These are phyloP conservation scores for Aureobasidium sp. DNA, from an alignment of 2,329 filamentous ascomycete genomes.

Conservation along the genomic window DNA sequence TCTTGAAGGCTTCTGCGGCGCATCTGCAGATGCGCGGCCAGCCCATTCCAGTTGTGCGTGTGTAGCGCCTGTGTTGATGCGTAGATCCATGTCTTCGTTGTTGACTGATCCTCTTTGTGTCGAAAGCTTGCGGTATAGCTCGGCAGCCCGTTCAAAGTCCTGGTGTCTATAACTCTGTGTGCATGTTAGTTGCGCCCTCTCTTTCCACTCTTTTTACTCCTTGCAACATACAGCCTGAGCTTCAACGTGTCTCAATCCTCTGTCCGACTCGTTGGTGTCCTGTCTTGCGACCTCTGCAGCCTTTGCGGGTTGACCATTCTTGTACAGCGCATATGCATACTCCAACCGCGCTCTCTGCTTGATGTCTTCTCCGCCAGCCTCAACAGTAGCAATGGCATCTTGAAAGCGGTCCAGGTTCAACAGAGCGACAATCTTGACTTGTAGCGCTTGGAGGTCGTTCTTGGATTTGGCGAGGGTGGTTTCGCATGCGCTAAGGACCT, in stretches of 20 bases:
- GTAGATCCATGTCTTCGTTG: constrained; percentile 64
- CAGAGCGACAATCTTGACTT: constrained; percentile 64
- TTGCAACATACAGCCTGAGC: constrained; percentile 48
- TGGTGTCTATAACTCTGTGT: constrained; percentile 59
- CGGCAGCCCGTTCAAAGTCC: constrained; percentile 57
- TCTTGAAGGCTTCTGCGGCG: constrained; percentile 43
- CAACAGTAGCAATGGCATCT: constrained; percentile 62
- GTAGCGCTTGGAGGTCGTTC: constrained; percentile 51
- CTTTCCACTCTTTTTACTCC: background rate
- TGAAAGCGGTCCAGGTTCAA: constrained; percentile 76
- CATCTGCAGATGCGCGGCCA: constrained; percentile 43
- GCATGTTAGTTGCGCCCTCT: background rate
- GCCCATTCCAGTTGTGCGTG: constrained; percentile 67
- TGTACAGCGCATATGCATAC: constrained; percentile 77
- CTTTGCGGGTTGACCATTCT: constrained; percentile 59
- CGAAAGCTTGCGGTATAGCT: constrained; percentile 54
- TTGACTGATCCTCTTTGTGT: constrained; percentile 35
- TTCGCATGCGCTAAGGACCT: constrained; percentile 59
- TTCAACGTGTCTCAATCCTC: constrained; percentile 51
- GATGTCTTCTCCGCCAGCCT: constrained; percentile 52
- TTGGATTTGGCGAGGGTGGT: constrained; percentile 50
- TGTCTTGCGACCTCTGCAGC: constrained; percentile 46
- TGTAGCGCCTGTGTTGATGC: constrained; percentile 65
- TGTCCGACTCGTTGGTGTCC: constrained; percentile 22
- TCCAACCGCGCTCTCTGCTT: constrained; percentile 56